Evolutionary conservation across 805 yeast genomes (phyloP).

Genomic region (Metschnikowia picachoensis): DNA sequence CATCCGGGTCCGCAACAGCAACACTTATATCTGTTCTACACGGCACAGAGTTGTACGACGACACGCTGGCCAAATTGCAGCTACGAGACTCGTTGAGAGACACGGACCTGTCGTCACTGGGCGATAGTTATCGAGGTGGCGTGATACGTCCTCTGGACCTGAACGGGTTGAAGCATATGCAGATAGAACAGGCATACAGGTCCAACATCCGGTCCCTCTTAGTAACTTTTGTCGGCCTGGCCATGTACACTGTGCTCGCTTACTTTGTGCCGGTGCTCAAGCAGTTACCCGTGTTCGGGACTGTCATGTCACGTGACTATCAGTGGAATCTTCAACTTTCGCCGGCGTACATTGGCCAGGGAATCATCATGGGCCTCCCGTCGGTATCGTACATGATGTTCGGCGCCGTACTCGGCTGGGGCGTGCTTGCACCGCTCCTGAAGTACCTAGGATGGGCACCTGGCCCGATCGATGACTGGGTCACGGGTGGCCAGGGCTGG

Average conservation of each 20-base stretch:
- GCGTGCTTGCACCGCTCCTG: conserved; percentile 77
- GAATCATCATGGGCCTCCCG: conserved; percentile 93
- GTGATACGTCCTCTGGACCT: conserved; percentile 18
- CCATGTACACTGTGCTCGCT: conserved; percentile 66
- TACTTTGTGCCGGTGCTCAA: conserved; percentile 71
- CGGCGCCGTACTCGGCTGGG: conserved; percentile 93
- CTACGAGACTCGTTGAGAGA: neutral
- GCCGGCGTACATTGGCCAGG: conserved; percentile 97
- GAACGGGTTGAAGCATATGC: conserved; percentile 7
- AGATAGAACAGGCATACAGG: conserved; percentile 31
- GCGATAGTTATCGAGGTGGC: conserved; percentile 14
- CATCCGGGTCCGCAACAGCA: conserved; percentile 95
- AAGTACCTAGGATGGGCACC: conserved; percentile 77
- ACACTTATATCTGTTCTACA: conserved; percentile 85
- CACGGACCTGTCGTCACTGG: neutral
- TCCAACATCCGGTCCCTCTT: conserved; percentile 59
- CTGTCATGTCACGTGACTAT: conserved; percentile 53
- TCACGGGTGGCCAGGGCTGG: conserved; percentile 95
- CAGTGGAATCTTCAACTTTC: conserved; percentile 92
- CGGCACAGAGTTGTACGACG: conserved; percentile 53
- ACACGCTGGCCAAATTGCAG: conserved; percentile 16
- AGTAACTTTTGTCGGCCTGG: conserved; percentile 62
- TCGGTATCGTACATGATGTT: conserved; percentile 88
- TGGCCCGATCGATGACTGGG: conserved; percentile 89
- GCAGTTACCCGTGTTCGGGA: conserved; percentile 74